These are phyloP conservation scores for Entoloma clypeatum DNA, from an alignment of 1,284 basidiomycete genomes.

Conservation along the genomic window DNA sequence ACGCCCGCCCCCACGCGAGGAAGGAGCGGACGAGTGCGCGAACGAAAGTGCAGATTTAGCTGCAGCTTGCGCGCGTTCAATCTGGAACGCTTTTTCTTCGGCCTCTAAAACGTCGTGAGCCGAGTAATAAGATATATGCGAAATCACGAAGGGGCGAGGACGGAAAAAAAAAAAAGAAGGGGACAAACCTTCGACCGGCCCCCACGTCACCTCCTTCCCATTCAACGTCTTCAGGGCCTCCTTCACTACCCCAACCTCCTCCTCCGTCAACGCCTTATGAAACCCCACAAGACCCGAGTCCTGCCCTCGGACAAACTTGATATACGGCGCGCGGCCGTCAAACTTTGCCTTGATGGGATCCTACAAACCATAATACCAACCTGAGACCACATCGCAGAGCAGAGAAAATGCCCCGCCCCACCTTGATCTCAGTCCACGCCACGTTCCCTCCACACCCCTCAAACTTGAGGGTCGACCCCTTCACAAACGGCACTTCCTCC, in stretches of 20 bases:
- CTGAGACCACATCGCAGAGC: not conserved
- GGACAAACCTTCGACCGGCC: conserved; percentile 51
- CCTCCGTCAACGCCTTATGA: conserved; percentile 66
- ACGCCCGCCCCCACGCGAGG: conserved; percentile 35
- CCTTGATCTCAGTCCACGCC: conserved; percentile 72
- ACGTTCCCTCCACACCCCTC: conserved; percentile 64
- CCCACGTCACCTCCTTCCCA: conserved; percentile 59
- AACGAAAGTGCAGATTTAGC: conserved; percentile 51
- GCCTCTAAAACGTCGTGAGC: conserved; percentile 24
- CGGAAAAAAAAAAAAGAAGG: conserved; percentile 5
- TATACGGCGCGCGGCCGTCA: conserved; percentile 63
- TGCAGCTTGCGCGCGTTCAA: conserved; percentile 65
- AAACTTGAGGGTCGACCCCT: conserved; percentile 74
- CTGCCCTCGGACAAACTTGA: conserved; percentile 63
- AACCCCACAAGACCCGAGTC: conserved; percentile 68
- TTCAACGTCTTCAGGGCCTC: conserved; percentile 61
- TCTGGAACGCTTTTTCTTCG: conserved; percentile 62
- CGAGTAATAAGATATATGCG: not conserved
- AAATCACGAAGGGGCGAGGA: too few species aligned
- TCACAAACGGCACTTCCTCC: conserved; percentile 68
- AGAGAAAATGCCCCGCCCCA: conserved; percentile 20
- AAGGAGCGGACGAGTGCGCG: too few species aligned
- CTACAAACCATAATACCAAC: conserved; percentile 34
- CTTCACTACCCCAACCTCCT: conserved; percentile 61
- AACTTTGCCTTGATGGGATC: conserved; percentile 79